phyloP scores from a whole-genome alignment of 148 eudicot genomes.

The Chenopodium quinoa region DNA sequence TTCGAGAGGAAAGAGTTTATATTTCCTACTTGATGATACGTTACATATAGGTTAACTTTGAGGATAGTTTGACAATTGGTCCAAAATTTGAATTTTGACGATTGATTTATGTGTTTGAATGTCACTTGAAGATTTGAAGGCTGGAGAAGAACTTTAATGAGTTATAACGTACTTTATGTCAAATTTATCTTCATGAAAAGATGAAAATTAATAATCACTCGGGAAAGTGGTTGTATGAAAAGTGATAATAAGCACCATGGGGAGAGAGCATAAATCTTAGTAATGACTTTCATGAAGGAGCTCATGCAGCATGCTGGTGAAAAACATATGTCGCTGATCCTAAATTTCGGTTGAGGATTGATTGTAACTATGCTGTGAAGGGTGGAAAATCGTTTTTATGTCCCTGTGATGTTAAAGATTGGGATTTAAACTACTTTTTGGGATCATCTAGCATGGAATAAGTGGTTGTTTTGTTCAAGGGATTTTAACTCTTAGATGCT shows the following conservation, averaged over 20 bases:
- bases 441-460: background rate
- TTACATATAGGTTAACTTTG: background rate
- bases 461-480: background rate
- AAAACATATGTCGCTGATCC: background rate
- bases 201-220: background rate
- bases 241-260: too few species aligned
- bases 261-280: too few species aligned
- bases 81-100: background rate
- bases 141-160: background rate
- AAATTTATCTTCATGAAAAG: background rate
- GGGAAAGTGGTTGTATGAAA: background rate
- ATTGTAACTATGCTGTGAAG: background rate
- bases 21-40: background rate
- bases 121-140: background rate
- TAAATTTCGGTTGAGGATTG: background rate
- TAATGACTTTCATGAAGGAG: background rate
- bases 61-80: background rate
- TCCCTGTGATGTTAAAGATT: background rate
- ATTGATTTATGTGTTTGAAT: background rate
- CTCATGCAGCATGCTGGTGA: background rate
- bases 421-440: background rate
- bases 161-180: background rate
- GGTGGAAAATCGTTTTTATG: background rate
- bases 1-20: background rate
- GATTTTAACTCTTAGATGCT: background rate